Evolutionary conservation across 148 eudicot species (phyloP).

Genomic region (Arctostaphylos glauca): DNA sequence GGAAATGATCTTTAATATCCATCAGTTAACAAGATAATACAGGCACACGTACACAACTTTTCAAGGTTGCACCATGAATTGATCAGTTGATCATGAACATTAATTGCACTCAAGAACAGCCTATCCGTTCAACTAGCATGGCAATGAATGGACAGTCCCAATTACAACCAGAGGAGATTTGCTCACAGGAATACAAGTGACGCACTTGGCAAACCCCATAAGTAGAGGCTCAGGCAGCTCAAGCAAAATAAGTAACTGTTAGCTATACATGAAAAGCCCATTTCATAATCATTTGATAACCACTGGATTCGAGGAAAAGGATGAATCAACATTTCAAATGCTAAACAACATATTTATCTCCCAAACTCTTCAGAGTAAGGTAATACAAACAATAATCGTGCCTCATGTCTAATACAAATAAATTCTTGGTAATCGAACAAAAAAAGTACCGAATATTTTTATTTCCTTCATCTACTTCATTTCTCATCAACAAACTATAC

Average conservation of each 20-base stretch:
- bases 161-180: not conserved
- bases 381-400: not conserved
- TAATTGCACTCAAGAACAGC: not conserved
- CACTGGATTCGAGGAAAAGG: not conserved
- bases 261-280: not conserved
- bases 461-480: not conserved
- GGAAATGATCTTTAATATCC: not conserved
- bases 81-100: too few species aligned
- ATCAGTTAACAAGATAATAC: not conserved
- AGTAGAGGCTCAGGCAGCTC: not conserved
- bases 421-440: not conserved
- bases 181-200: not conserved
- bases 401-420: not conserved
- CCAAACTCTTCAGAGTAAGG: not conserved
- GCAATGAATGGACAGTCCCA: not conserved
- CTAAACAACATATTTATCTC: not conserved
- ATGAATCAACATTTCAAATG: not conserved
- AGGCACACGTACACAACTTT: not conserved
- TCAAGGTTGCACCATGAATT: not conserved
- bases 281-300: not conserved
- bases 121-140: not conserved
- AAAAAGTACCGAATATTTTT: not conserved
- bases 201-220: not conserved
- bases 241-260: not conserved
- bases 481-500: not conserved